A percentile compares a stretch with the other conserved stretches of the same genome.
phyloP scores from a whole-genome alignment of 495 filamentous ascomycete species.

The Penicillium coprophilum region DNA sequence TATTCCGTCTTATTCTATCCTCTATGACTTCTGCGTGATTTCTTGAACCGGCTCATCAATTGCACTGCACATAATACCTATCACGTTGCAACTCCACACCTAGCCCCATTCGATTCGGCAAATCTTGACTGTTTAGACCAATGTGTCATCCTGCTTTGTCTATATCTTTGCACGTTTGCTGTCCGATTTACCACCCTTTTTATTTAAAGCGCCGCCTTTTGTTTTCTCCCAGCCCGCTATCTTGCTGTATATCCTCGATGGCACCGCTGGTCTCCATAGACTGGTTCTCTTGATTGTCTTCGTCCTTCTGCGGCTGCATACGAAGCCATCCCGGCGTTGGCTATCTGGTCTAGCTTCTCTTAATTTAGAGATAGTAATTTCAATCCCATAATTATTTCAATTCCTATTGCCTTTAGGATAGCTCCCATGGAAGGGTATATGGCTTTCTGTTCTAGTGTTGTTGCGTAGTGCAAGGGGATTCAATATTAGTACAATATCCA shows the following conservation, averaged over 20 bases:
- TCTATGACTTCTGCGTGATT: constrained; percentile 18
- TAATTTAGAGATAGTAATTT: constrained; percentile 7
- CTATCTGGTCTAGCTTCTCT: constrained; percentile 5
- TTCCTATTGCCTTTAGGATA: background rate
- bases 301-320: constrained; percentile 4
- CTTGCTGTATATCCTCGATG: constrained; percentile 6
- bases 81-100: constrained; percentile 13
- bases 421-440: background rate
- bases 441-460: background rate
- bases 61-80: constrained; percentile 37
- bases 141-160: constrained; percentile 16
- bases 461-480: background rate
- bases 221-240: constrained; percentile 6
- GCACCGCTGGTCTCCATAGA: constrained; percentile 6
- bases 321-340: background rate
- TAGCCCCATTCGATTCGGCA: constrained; percentile 10
- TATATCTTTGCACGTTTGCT: constrained; percentile 17
- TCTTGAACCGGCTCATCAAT: constrained; percentile 13
- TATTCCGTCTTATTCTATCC: constrained; percentile 11
- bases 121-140: constrained; percentile 21
- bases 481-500: background rate
- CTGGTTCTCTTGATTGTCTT: background rate
- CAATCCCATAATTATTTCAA: background rate
- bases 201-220: constrained; percentile 16
- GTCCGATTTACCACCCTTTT: constrained; percentile 4